phyloP scores from a whole-genome alignment of 2,329 filamentous ascomycete genomes.

The Penicillium sp. region DNA sequence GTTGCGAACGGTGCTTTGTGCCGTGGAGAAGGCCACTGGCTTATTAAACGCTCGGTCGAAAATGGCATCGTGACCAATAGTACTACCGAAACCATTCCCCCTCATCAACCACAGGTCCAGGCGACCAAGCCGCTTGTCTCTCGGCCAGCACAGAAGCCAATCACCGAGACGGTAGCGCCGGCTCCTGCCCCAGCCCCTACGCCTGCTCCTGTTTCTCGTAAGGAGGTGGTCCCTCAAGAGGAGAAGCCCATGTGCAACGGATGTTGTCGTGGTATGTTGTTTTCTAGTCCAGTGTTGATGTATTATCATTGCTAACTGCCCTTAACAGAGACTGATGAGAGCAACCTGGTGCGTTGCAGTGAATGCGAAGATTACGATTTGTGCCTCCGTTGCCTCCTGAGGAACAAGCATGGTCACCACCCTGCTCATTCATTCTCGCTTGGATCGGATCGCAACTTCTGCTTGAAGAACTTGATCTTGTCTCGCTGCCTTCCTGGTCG shows the following conservation, averaged over 20 bases:
- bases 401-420: slow-evolving; percentile 82
- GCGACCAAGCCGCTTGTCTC: slow-evolving; percentile 1
- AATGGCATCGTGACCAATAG: slow-evolving; percentile 80
- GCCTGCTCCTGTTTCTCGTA: background rate
- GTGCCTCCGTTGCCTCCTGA: slow-evolving; percentile 77
- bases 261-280: slow-evolving; percentile 60
- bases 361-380: slow-evolving; percentile 89
- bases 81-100: slow-evolving; percentile 75
- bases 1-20: slow-evolving; percentile 76
- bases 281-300: background rate
- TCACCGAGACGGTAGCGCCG: slow-evolving; percentile 25
- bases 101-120: slow-evolving; percentile 55
- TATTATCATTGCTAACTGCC: background rate
- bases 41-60: slow-evolving; percentile 85
- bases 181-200: background rate
- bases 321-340: slow-evolving; percentile 65
- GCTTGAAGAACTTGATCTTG: slow-evolving; percentile 62
- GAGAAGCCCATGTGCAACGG: slow-evolving; percentile 59
- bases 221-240: slow-evolving; percentile 17
- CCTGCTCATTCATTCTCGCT: slow-evolving; percentile 79
- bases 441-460: slow-evolving; percentile 50
- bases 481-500: slow-evolving; percentile 76
- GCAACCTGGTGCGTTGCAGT: slow-evolving; percentile 80
- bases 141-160: background rate
- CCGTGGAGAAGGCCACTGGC: slow-evolving; percentile 78